Conservation (phyloP, 345 rosid species). For the Gynandropsis gynandra region DNA sequence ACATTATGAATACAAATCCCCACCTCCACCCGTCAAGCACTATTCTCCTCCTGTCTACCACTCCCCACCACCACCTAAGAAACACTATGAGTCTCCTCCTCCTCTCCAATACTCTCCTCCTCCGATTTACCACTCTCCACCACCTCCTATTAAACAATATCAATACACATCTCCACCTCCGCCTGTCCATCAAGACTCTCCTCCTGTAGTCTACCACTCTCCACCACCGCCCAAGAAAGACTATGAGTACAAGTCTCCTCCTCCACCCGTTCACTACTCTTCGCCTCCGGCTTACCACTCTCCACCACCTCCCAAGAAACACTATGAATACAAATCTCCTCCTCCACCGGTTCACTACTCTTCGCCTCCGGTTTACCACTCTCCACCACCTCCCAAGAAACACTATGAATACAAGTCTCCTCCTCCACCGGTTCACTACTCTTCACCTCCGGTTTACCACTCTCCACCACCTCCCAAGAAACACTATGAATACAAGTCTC, state of each 20-base stretch:
- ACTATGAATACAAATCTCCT: not conserved
- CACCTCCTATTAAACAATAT: slow-evolving; percentile 18
- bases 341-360: slow-evolving; percentile 6
- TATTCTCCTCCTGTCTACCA: not conserved
- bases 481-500: slow-evolving; percentile 23
- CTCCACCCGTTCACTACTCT: not conserved
- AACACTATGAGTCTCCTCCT: slow-evolving; percentile 18
- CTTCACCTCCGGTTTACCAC: slow-evolving; percentile 26
- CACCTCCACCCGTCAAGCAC: not conserved
- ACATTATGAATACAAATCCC: not conserved
- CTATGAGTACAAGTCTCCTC: slow-evolving; percentile 6
- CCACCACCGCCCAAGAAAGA: not conserved
- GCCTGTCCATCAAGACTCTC: not conserved
- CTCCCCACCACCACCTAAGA: not conserved
- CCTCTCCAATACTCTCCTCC: slow-evolving; percentile 9
- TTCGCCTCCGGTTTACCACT: not conserved
- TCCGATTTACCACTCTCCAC: slow-evolving; percentile 1
- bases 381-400: not conserved
- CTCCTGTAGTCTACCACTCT: not conserved
- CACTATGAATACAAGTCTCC: slow-evolving; percentile 13
- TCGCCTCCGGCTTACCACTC: not conserved
- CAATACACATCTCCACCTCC: slow-evolving; percentile 2
- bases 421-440: slow-evolving; percentile 23
- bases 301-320: slow-evolving; percentile 5
- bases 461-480: slow-evolving; percentile 27